phyloP scores from a whole-genome alignment of 140 eudicot genomes.

The Flaveria floridana region DNA sequence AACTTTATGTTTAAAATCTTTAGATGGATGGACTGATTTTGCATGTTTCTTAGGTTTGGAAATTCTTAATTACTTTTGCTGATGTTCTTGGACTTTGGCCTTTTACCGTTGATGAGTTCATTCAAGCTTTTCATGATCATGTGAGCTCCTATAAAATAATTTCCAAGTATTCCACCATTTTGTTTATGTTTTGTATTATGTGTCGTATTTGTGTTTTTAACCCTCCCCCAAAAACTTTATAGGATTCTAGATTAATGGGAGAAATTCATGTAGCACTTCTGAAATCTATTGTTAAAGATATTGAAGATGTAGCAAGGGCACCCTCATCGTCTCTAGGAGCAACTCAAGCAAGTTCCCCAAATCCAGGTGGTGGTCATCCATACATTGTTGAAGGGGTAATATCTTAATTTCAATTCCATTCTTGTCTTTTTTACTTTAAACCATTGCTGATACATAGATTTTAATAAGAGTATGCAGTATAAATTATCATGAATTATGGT shows the following conservation, averaged over 20 bases:
- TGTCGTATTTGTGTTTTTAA: background rate
- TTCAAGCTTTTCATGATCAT: constrained; percentile 80
- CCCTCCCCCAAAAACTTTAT: background rate
- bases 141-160: constrained; percentile 47
- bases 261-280: constrained; percentile 88
- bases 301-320: constrained; percentile 88
- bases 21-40: constrained; percentile 16
- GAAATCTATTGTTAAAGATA: constrained; percentile 68
- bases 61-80: constrained; percentile 77
- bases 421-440: background rate
- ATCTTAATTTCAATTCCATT: background rate
- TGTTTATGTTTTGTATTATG: background rate
- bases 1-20: constrained; percentile 8
- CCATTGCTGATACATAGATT: background rate
- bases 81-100: constrained; percentile 99
- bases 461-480: background rate
- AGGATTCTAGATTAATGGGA: constrained; percentile 85
- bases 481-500: background rate
- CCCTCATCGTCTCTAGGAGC: constrained; percentile 61
- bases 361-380: constrained; percentile 88
- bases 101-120: constrained; percentile 86
- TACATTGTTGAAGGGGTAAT: constrained; percentile 90
- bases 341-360: constrained; percentile 55
- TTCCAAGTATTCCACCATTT: constrained; percentile 6
- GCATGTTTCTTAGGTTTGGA: constrained; percentile 60